phyloP scores from a whole-genome alignment of 768 basidiomycete genomes.

The Termitomyces titanicus region DNA sequence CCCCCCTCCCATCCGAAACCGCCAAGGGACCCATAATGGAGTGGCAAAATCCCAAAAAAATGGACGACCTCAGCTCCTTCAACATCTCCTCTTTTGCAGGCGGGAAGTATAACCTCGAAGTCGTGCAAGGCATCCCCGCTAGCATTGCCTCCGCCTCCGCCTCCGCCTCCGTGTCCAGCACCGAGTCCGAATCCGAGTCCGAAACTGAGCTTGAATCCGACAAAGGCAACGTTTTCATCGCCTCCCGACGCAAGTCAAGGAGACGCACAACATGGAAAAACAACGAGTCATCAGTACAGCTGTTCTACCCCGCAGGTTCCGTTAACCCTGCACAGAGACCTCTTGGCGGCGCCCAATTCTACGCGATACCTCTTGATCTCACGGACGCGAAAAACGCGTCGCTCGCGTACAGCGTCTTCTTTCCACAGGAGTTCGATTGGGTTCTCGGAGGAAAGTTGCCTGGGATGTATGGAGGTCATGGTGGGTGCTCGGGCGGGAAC shows the following conservation, averaged over 20 bases:
- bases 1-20: background rate
- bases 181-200: background rate
- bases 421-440: conserved; percentile 71
- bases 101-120: conserved; percentile 50
- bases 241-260: conserved; percentile 5
- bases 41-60: conserved; percentile 52
- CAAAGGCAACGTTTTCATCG: conserved; percentile 8
- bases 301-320: conserved; percentile 66
- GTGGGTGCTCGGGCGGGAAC: conserved; percentile 69
- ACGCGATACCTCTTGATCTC: conserved; percentile 43
- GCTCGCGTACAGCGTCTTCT: conserved; percentile 71
- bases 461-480: conserved; percentile 71
- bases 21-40: conserved; percentile 14
- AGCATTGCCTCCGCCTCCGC: conserved; percentile 14
- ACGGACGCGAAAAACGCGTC: conserved; percentile 48
- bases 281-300: conserved; percentile 46
- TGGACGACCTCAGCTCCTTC: conserved; percentile 60
- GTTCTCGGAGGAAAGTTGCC: conserved; percentile 84
- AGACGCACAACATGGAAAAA: conserved; percentile 20
- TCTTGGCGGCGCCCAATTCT: conserved; percentile 72
- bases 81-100: conserved; percentile 53
- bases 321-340: conserved; percentile 64
- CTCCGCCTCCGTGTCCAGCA: conserved; percentile 12
- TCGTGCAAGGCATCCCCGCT: conserved; percentile 48
- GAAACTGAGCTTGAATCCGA: background rate